phyloP scores from a whole-genome alignment of 768 basidiomycete genomes.

The Clitopilus hobsonii region DNA sequence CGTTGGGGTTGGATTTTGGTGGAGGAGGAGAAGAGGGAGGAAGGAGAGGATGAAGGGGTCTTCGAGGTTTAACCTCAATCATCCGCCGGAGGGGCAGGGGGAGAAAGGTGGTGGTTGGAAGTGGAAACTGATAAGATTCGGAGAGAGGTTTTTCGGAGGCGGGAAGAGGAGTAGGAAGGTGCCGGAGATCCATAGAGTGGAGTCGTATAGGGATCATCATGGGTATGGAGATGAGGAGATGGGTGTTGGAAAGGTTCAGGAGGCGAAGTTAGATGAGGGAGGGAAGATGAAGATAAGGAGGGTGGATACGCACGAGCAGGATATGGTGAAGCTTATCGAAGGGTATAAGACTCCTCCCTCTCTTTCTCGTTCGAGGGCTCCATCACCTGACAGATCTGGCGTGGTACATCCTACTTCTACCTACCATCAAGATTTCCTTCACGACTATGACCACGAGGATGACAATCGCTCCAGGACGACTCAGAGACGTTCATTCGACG shows the following conservation, averaged over 20 bases:
- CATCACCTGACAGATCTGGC: conserved; percentile 2
- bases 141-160: conserved; percentile 57
- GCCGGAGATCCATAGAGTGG: conserved; percentile 3
- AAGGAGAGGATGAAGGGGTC: conserved; percentile 55
- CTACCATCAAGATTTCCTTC: conserved; percentile 14
- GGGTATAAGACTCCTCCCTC: too few species aligned
- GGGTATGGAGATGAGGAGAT: conserved; percentile 12
- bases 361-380: conserved; percentile 4
- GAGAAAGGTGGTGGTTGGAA: conserved; percentile 58
- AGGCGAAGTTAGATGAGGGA: too few species aligned
- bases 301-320: conserved; percentile 13
- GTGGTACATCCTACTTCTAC: conserved; percentile 18
- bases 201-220: conserved; percentile 5
- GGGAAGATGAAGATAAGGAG: too few species aligned
- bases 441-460: conserved; percentile 15
- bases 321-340: conserved; percentile 20
- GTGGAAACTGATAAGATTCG: conserved; percentile 48
- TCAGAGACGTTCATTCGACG: conserved; percentile 11
- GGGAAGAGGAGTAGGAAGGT: conserved; percentile 12
- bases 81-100: conserved; percentile 3
- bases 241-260: conserved; percentile 11
- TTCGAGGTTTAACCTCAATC: conserved; percentile 36
- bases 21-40: conserved; percentile 63
- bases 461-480: neutral
- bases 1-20: conserved; percentile 54